Percentiles rank a stretch among this genome's conserved stretches.
These are phyloP conservation scores for Crithidia bombi DNA, from an alignment of 208 protist genomes.

Conservation along the genomic window DNA sequence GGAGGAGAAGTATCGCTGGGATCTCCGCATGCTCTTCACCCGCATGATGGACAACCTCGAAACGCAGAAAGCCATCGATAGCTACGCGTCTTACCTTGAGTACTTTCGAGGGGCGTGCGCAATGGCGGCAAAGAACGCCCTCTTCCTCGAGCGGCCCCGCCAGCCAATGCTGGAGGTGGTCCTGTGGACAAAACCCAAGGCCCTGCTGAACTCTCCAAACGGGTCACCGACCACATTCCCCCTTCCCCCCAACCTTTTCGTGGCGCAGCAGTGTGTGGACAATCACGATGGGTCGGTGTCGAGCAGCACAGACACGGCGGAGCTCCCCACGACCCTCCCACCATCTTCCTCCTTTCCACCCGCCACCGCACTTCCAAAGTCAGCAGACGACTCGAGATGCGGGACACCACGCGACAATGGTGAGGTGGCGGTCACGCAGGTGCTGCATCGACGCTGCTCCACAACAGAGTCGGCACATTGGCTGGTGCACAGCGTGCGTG, in stretches of 20 bases:
- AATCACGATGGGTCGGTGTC: slow-evolving; percentile 10
- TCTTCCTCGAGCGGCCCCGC: slow-evolving; percentile 43
- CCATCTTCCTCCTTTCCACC: background rate
- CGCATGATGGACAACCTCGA: slow-evolving; percentile 74
- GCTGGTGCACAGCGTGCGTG: slow-evolving; percentile 7
- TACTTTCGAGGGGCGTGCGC: slow-evolving; percentile 52
- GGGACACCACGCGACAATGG: background rate
- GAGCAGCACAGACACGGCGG: background rate
- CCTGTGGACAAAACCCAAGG: slow-evolving; percentile 16
- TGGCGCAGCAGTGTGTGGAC: slow-evolving; percentile 1
- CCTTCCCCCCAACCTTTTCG: background rate
- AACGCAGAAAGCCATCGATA: slow-evolving; percentile 64
- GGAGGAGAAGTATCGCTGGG: slow-evolving; percentile 75
- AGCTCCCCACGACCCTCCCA: background rate
- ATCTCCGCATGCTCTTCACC: slow-evolving; percentile 66
- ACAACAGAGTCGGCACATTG: slow-evolving; percentile 11
- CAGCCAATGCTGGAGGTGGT: slow-evolving; percentile 47
- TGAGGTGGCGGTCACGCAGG: slow-evolving; percentile 1
- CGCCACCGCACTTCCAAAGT: no score
- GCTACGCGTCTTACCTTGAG: slow-evolving; percentile 59
- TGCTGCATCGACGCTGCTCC: slow-evolving; percentile 20
- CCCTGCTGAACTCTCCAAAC: background rate
- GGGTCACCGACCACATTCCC: background rate
- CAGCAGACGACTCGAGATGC: no score
- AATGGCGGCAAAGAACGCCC: slow-evolving; percentile 39